phyloP scores from a whole-genome alignment of 495 filamentous ascomycete genomes.

The Glonium stellatum region DNA sequence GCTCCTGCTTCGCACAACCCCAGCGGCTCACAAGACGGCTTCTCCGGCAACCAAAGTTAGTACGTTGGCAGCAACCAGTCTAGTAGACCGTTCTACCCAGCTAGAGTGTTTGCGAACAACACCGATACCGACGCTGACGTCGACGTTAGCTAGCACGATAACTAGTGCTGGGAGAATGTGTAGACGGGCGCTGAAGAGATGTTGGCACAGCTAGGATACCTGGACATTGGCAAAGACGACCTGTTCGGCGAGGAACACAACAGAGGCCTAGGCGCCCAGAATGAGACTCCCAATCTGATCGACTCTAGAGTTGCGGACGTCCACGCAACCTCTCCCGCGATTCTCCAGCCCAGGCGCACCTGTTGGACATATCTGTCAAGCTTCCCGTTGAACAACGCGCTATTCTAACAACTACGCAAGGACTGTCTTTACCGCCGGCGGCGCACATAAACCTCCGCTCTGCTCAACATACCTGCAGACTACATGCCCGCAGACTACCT shows the following conservation, averaged over 20 bases:
- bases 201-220: too few relatives aligned
- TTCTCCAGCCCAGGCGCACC: neutral
- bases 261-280: neutral
- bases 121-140: too few relatives aligned
- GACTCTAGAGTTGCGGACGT: neutral
- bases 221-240: neutral
- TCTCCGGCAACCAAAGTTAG: neutral
- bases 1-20: too few relatives aligned
- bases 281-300: neutral
- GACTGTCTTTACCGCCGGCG: neutral
- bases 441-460: neutral
- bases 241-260: neutral
- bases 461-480: neutral
- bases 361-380: neutral
- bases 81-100: neutral
- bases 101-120: too few relatives aligned
- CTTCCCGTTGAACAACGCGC: too few relatives aligned
- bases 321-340: neutral
- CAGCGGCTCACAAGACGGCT: too few relatives aligned
- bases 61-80: neutral
- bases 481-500: conserved; percentile 2
- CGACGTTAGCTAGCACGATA: too few relatives aligned
- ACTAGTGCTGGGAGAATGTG: too few relatives aligned
- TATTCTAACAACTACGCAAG: neutral
- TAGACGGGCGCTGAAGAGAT: too few relatives aligned